Evolutionary conservation across 768 basidiomycete species (phyloP), one percentile per base, ranked within the genome.

Genomic region (Tricholoma matsutake): DNA sequence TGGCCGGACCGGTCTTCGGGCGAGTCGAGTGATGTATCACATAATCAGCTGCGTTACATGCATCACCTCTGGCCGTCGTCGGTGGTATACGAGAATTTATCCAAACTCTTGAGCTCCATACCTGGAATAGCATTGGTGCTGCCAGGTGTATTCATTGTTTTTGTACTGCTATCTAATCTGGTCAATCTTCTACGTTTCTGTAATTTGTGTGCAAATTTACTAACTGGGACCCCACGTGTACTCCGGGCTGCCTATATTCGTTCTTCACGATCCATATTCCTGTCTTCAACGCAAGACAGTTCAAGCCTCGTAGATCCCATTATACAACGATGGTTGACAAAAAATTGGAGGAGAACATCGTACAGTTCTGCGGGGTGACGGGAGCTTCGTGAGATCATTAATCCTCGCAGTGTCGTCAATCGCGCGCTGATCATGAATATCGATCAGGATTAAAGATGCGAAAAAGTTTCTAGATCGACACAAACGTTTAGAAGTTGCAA

Each of bases 381-480:
- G 85, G 87, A 59, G 79, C 86, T 59, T 81, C 86, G 89, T 90
- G 77, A 74, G 88, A 83, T 52, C 54, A 45, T 62, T 47, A 52
- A 20, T 34, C 13, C 14, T 60, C 57, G 8, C 47, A 28, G 52
- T 60, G 66, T 32, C 16, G 16, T 16, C 7, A n/a, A 72, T 74
- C 64, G 53, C 56, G 58, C 22, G 60, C 67, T 74, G 72, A 76
- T 75, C 65, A 56, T 63, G 47, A 35, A 53, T 39, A 51, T 37
- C 62, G 59, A 69, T 68, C 65, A 83, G 83, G 20, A 69, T 76
- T 28, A 79, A 73, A 62, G 89, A 91, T 61, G 91, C 89, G 10
- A 84, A 74, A 65, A 83, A 83, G 68, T 91, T 83, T 73, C 70
- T 92, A 52, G 85, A 90, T 63, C 86, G 84, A 65, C 79, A 89